Evolutionary conservation across 2,329 filamentous ascomycete genomes (phyloP).

Genomic region (Scedosporium boydii): DNA sequence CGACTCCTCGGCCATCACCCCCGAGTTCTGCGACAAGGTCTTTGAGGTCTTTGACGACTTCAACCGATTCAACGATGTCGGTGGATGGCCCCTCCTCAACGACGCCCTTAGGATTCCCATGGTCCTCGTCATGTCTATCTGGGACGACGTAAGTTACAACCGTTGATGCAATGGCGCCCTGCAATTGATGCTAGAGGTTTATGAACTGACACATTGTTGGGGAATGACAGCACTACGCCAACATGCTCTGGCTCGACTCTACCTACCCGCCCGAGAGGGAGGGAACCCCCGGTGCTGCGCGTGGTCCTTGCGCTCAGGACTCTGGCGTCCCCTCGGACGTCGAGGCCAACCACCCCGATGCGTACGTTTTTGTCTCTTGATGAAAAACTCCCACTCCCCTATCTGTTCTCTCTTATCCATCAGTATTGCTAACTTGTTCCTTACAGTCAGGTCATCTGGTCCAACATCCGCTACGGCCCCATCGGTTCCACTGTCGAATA

Average conservation of each 20-base stretch:
- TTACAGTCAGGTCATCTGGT: slow-evolving; percentile 27
- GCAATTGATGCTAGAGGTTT: too few species aligned
- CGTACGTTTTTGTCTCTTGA: neutral
- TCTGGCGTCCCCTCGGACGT: slow-evolving; percentile 17
- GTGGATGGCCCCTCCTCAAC: slow-evolving; percentile 47
- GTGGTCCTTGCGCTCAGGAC: slow-evolving; percentile 15
- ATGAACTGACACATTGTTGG: slow-evolving; percentile 35
- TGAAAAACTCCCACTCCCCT: neutral
- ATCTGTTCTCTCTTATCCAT: neutral
- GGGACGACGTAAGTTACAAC: slow-evolving; percentile 27
- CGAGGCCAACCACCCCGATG: slow-evolving; percentile 10
- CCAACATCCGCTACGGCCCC: slow-evolving; percentile 39
- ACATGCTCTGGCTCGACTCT: slow-evolving; percentile 70
- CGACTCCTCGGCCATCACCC: slow-evolving; percentile 48
- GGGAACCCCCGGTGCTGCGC: slow-evolving; percentile 14
- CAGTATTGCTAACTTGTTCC: neutral
- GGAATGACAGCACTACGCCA: slow-evolving; percentile 50
- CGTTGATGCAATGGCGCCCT: neutral
- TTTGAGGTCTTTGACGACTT: slow-evolving; percentile 39
- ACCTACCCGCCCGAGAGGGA: slow-evolving; percentile 39
- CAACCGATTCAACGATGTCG: slow-evolving; percentile 39
- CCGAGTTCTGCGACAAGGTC: slow-evolving; percentile 45
- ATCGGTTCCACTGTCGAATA: slow-evolving; percentile 31
- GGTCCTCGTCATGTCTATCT: slow-evolving; percentile 55
- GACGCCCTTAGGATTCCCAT: slow-evolving; percentile 45